These are phyloP conservation scores for Metschnikowia lachancei DNA, from an alignment of 805 yeast species.

Conservation along the genomic window DNA sequence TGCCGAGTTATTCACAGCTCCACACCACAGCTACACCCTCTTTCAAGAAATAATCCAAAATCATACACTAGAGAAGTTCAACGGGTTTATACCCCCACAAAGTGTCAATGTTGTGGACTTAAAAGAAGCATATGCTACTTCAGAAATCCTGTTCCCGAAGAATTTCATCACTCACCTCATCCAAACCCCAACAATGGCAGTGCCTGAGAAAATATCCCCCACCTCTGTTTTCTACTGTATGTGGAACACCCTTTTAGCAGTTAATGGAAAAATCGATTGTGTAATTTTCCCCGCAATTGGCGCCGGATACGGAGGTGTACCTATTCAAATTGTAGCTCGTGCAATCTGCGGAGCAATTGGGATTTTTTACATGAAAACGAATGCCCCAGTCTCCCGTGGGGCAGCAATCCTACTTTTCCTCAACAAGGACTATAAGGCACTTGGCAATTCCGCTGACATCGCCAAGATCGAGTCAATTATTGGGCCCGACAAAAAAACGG, in stretches of 20 bases:
- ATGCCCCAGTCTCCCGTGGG: conserved; percentile 17
- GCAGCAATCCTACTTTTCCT: conserved; percentile 21
- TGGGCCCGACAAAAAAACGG: background rate
- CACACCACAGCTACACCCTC: conserved; percentile 8
- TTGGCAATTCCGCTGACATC: conserved; percentile 10
- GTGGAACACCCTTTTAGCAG: conserved; percentile 22
- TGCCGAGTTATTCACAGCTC: conserved; percentile 15
- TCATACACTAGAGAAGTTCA: conserved; percentile 12
- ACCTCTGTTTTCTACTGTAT: conserved; percentile 21
- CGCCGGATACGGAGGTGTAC: conserved; percentile 27
- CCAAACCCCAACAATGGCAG: conserved; percentile 26
- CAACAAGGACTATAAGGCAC: conserved; percentile 19
- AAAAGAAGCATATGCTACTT: conserved; percentile 5
- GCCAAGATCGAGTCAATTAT: conserved; percentile 1
- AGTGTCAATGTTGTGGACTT: conserved; percentile 17
- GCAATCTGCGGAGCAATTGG: conserved; percentile 23
- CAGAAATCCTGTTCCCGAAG: conserved; percentile 7
- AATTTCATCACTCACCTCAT: conserved; percentile 1
- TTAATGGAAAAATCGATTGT: conserved; percentile 7
- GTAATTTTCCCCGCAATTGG: conserved; percentile 29
- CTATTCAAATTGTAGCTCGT: conserved; percentile 18
- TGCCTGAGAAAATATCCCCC: conserved; percentile 20
- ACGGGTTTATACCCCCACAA: conserved; percentile 23
- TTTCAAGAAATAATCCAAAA: conserved; percentile 21
- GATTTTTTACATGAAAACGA: conserved; percentile 16